phyloP scores from a whole-genome alignment of 1,284 basidiomycete genomes.

The Puccinia hordei region DNA sequence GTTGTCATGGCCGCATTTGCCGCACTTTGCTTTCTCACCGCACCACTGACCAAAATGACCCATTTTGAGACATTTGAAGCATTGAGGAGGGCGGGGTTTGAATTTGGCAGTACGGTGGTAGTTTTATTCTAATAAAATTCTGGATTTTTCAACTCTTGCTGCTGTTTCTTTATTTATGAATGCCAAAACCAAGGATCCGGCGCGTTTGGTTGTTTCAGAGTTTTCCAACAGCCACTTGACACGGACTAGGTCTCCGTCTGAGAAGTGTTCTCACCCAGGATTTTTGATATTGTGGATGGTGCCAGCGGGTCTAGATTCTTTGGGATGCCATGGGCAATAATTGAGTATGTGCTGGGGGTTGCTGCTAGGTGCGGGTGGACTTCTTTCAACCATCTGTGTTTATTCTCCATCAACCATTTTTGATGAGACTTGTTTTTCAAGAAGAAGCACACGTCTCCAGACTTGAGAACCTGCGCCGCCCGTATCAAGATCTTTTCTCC shows the following conservation, averaged over 20 bases:
- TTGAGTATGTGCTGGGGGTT: neutral
- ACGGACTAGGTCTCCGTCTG: neutral
- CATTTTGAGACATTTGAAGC: slow-evolving; percentile 17
- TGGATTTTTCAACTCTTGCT: neutral
- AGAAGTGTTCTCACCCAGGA: neutral
- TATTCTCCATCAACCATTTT: slow-evolving; percentile 8
- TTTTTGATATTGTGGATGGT: no score
- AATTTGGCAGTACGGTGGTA: neutral
- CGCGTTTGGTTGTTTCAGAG: neutral
- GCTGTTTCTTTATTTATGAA: slow-evolving; percentile 2
- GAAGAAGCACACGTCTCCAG: neutral
- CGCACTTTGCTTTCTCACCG: neutral
- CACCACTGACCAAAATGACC: slow-evolving; percentile 8
- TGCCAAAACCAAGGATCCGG: neutral
- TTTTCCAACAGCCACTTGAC: neutral
- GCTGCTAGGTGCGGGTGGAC: neutral
- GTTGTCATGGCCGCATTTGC: slow-evolving; percentile 6
- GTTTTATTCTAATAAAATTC: neutral
- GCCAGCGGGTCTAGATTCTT: neutral
- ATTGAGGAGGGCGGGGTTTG: neutral
- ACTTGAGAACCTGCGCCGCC: neutral
- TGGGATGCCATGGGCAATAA: neutral
- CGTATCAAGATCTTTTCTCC: neutral
- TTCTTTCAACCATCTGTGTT: neutral
- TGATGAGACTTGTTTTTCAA: neutral